Evolutionary conservation across 768 basidiomycete genomes (phyloP).

Genomic region (Mycena olivaceomarginata): DNA sequence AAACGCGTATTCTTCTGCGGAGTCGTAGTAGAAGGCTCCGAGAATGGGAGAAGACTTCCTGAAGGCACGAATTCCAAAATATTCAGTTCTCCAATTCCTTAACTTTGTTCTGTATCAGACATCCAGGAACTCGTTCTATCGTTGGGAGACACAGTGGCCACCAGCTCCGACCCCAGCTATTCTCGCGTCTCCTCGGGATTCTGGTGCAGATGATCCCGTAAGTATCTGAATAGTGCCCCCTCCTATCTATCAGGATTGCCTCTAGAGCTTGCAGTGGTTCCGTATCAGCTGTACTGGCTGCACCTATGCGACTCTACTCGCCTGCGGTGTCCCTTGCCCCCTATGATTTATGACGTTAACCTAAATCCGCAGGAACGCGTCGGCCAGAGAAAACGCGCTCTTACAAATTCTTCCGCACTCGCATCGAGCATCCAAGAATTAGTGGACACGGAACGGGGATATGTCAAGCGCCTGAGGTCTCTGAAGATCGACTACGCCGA

Average conservation of each 20-base stretch:
- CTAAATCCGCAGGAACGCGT: conserved; percentile 57
- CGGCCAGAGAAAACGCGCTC: conserved; percentile 73
- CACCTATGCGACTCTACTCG: conserved; percentile 14
- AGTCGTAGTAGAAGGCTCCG: conserved; percentile 91
- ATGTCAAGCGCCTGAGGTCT: conserved; percentile 87
- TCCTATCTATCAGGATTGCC: conserved; percentile 20
- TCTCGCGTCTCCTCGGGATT: conserved; percentile 63
- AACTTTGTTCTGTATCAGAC: conserved; percentile 64
- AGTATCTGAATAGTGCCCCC: conserved; percentile 50
- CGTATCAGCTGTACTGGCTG: neutral
- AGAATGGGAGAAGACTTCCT: conserved; percentile 79
- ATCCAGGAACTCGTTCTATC: conserved; percentile 88
- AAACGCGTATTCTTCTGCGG: conserved; percentile 93
- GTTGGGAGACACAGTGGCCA: conserved; percentile 79
- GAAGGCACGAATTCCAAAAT: conserved; percentile 68
- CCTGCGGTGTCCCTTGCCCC: conserved; percentile 16
- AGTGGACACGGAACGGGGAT: conserved; percentile 91
- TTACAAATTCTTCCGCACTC: conserved; percentile 80
- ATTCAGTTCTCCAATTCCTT: conserved; percentile 30
- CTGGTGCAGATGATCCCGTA: conserved; percentile 64
- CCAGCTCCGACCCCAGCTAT: conserved; percentile 67
- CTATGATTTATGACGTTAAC: conserved; percentile 11
- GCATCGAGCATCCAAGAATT: conserved; percentile 90
- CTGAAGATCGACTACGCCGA: conserved; percentile 94
- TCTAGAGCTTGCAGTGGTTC: conserved; percentile 18